Base-by-base conservation (phyloP, 169 alveolate species). In the Plasmodium vivax region DNA sequence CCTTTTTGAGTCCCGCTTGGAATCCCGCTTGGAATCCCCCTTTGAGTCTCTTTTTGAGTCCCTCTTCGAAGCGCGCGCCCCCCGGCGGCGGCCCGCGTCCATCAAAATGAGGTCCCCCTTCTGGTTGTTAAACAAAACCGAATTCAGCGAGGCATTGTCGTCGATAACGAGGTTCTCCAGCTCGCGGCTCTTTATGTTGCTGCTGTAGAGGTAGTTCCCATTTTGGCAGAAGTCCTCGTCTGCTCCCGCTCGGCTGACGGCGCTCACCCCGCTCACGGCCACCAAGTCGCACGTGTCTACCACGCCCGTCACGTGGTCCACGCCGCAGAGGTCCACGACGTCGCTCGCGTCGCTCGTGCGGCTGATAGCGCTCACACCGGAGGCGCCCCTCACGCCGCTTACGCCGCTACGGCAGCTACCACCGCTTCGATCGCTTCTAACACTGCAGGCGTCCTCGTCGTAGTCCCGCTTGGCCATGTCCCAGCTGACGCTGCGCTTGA, bases 151-250 rank as follows among this genome's bases (percentile, higher is more conserved):
- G 0, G 58, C 34, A n/a, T 79, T 81, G 23, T 79, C 90, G 14
- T 88, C 84, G 0, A 88, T 58, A 2, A 88, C 80, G 12, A 88
- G 51, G n/a, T 80, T 80, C 34, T 88, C 73, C 7, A 88, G 14
- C 23, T 88, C 94, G 23, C 32, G 58, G 6, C 41, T 88, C 19
- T 79, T 88, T n/a, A 19, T 16, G 8, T 80, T 45, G 14, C 38
- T 88, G 19, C 51, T 88, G 87, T 80, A 38, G 43, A 58, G n/a
- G 75, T 80, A 38, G 75, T 58, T 88, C 0, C n/a, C 43, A 19
- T 68, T 68, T 1, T 68, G 12, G 12, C 32, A 19, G 9, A 68
- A 68, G 9, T 68, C 77, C 32, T 68, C 77, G 6, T 68, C 77
- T 2, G 6, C 77, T 0, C 19, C 45, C 2, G 12, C 10, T 75